Base-by-base conservation (phyloP, 106 monocot genomes). In the Acorus calamus region DNA sequence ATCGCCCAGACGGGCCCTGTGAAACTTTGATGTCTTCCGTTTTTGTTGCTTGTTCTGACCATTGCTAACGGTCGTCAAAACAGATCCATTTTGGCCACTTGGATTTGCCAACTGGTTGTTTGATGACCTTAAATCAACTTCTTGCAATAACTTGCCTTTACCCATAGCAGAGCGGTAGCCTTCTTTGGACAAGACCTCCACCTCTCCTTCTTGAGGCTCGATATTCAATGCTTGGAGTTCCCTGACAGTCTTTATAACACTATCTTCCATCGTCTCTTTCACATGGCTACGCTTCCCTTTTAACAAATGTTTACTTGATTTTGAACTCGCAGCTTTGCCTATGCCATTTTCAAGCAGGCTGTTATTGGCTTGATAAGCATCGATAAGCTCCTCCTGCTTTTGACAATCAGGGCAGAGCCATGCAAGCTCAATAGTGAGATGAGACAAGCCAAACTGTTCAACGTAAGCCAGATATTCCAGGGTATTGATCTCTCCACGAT, bases 341-440 rank as follows among this genome's bases (percentile, higher is more conserved):
- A 42, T 65, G 57, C 70, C 68, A 76, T 76, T 80, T 60, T 89
- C 70, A 65, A 50, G 71, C 52, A 52, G 43, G 50, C 47, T 56
- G 28, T 77, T 74, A 73, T 68, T 84, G 7, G 81, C 73, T 65
- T 76, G 65, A 67, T 87, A 94, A 2, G 82, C 75, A 63, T 87
- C 84, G 63, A 74, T 67, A 10, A 94, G 87, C 42, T 90, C 90
- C 60, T 72, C 77, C 78, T 85, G 81, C 57, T 90, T 94, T 60
- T 76, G 69, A 53, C 66, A 44, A 76, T 94, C 90, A 62, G 94
- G 94, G 56, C 82, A 89, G 6, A 94, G 87, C 55, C 75, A 51
- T n/a, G 94, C 94, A 65, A 90, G 80, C 43, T 94, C 94, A 59
- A 68, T 69, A 78, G 87, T 69, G 49, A 94, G 84, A 79, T 90